Evolutionary conservation across 352 stramenopile genomes (phyloP), one percentile per base, ranked within the genome.

Genomic region (Phytophthora palmivora): DNA sequence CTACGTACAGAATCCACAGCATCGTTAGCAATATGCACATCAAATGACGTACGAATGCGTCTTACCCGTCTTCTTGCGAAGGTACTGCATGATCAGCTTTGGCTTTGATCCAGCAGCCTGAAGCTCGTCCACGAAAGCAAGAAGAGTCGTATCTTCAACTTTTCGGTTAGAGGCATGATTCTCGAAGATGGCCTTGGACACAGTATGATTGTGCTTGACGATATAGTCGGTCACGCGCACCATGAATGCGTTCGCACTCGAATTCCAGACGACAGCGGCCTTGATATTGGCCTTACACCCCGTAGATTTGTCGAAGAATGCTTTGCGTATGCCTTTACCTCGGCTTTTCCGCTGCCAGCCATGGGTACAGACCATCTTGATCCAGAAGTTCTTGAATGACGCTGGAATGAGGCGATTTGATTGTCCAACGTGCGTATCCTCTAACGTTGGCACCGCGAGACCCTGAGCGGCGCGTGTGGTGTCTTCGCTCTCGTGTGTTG

Each of bases 241-340:
- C 26, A 32, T 32, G 26, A 32, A 32, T 8, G 26, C 26, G 8
- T 8, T 32, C 26, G 26, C 26, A 9, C 8, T 32, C 6, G 28
- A 26, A 50, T 58, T 58, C 28, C 50, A 58, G 5, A 6, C 8
- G 2, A 58, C 37, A 6, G 12, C 38, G 1, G 18, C 39, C 10
- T 58, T 58, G 37, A 58, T 49, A 36, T 58, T 58, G 8, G 38
- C 50, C 21, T 41, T 43, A 18, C 38, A 58, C n/a, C 14, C 50
- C n/a, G 50, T 58, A 10, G 18, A 44, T 26, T 42, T 36, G 5
- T 50, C 50, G 19, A 58, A 58, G 15, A 33, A 16, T 1, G n/a
- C 3, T 6, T 58, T 50, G 0, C 38, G 38, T 6, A 26, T 16
- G 1, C 50, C 38, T 2, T n/a, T 58, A 0, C 38, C 18, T 11